Evolutionary conservation across 1,139 yeast species (phyloP).

Genomic region (Suhomyces ambrosiae): DNA sequence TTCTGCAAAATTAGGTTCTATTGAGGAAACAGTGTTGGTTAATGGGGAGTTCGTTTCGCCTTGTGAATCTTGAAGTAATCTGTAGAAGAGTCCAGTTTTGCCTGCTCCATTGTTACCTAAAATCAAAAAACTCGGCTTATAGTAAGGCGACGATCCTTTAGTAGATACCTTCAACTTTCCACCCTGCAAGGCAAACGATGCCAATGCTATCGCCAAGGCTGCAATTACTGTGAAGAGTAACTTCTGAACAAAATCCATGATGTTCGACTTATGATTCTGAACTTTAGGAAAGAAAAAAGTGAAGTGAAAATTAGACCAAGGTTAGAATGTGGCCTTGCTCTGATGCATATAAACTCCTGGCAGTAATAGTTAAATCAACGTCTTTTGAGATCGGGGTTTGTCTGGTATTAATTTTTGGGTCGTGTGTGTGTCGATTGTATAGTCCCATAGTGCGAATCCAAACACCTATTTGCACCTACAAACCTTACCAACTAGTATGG

Average conservation of each 20-base stretch:
- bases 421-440: constrained; percentile 2
- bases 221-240: constrained; percentile 20
- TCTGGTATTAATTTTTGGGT: constrained; percentile 1
- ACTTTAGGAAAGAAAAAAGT: not conserved
- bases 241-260: constrained; percentile 26
- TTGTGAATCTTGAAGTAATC: constrained; percentile 23
- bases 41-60: constrained; percentile 14
- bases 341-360: too few relatives aligned
- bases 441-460: not conserved
- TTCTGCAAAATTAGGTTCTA: constrained; percentile 40
- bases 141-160: constrained; percentile 19
- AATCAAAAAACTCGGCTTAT: constrained; percentile 62
- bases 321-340: not conserved
- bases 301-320: too few relatives aligned
- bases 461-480: not conserved
- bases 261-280: constrained; percentile 1
- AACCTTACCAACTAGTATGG: constrained; percentile 47
- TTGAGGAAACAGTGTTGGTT: constrained; percentile 43
- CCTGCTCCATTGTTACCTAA: constrained; percentile 77
- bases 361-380: not conserved
- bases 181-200: constrained; percentile 18
- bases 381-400: constrained; percentile 1
- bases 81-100: constrained; percentile 65
- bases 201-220: constrained; percentile 22
- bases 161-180: constrained; percentile 14